These are phyloP conservation scores for Starmera pachycereana DNA, from an alignment of 805 yeast species.

Conservation along the genomic window DNA sequence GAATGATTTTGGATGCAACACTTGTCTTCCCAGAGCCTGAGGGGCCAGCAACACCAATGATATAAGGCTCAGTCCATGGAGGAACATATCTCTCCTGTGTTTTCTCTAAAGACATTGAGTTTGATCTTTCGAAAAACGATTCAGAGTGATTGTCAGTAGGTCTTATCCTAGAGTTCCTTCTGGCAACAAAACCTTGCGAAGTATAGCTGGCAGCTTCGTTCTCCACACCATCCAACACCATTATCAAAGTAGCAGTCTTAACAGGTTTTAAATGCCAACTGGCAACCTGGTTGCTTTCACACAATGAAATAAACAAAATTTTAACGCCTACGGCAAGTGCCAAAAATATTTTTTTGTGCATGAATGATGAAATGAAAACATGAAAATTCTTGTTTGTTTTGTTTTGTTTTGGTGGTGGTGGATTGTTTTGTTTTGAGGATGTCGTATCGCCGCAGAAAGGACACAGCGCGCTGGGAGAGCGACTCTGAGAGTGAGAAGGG, in stretches of 20 bases:
- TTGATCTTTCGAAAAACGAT: constrained; percentile 4
- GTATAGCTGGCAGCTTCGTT: background rate
- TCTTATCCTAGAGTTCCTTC: constrained; percentile 9
- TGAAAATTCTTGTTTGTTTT: too few relatives aligned
- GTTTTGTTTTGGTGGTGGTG: too few relatives aligned
- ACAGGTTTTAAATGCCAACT: too few relatives aligned
- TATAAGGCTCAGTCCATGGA: constrained; percentile 84
- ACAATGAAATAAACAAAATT: background rate
- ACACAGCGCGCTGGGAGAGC: constrained; percentile 6
- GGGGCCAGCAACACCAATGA: constrained; percentile 80
- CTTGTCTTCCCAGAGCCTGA: constrained; percentile 93
- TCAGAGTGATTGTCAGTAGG: constrained; percentile 4
- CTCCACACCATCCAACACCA: too few relatives aligned
- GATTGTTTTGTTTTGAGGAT: background rate
- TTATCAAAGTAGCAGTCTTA: too few relatives aligned
- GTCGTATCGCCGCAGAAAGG: constrained; percentile 1
- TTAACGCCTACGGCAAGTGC: background rate
- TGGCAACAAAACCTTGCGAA: background rate
- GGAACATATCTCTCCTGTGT: constrained; percentile 39
- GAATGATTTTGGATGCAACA: constrained; percentile 74
- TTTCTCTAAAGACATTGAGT: constrained; percentile 18
- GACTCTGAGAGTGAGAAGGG: constrained; percentile 35
- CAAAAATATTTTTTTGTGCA: background rate
- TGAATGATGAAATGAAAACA: background rate
- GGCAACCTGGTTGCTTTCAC: background rate